phyloP scores from a whole-genome alignment of 306 rosid species.

The Medicago arabica region DNA sequence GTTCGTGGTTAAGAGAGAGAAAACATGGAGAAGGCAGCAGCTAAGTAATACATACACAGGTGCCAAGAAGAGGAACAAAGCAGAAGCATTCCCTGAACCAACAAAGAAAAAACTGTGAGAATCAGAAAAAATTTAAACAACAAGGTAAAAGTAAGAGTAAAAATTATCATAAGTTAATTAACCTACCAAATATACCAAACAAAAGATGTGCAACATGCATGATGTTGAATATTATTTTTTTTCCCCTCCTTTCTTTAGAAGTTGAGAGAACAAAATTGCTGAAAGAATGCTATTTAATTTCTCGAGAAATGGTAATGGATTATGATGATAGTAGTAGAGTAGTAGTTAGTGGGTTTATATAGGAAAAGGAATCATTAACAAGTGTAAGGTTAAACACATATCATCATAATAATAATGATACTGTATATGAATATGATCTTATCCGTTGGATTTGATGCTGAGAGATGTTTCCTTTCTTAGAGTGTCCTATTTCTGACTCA shows the following conservation, averaged over 20 bases:
- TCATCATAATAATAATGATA: not conserved
- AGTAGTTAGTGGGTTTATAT: constrained; percentile 41
- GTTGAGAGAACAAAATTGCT: constrained; percentile 18
- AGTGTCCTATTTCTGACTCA: too few relatives aligned
- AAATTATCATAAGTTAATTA: not conserved
- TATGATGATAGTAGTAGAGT: not conserved
- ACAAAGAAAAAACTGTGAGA: constrained; percentile 18
- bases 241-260: not conserved
- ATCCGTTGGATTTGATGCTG: not conserved
- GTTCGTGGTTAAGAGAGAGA: not conserved
- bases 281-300: constrained; percentile 27
- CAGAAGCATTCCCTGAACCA: constrained; percentile 78
- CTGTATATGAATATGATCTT: constrained; percentile 27
- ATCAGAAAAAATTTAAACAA: not conserved
- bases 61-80: constrained; percentile 91
- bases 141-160: not conserved
- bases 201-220: constrained; percentile 70
- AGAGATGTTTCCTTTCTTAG: constrained; percentile 21
- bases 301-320: constrained; percentile 31
- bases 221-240: constrained; percentile 28
- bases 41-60: constrained; percentile 62
- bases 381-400: not conserved
- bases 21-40: not conserved
- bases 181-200: constrained; percentile 83
- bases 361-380: constrained; percentile 31